These are phyloP conservation scores for Hypoxylon sp. DNA, from an alignment of 2,329 filamentous ascomycete genomes.

Conservation along the genomic window DNA sequence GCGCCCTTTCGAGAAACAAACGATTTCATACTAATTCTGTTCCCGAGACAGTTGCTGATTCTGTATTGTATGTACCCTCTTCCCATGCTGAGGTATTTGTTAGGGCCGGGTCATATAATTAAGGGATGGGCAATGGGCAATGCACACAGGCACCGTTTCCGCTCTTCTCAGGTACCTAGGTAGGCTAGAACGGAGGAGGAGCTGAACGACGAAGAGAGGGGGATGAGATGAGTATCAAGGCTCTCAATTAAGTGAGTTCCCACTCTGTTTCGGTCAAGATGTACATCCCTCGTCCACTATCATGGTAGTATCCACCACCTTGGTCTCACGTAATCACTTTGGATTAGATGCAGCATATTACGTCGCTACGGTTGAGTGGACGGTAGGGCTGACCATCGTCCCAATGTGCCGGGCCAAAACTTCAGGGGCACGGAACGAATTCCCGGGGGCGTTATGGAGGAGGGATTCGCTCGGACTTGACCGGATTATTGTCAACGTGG, in stretches of 20 bases:
- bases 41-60: constrained; percentile 7
- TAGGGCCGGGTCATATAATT: constrained; percentile 33
- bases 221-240: constrained; percentile 3
- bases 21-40: constrained; percentile 7
- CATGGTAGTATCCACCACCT: constrained; percentile 4
- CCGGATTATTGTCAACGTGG: constrained; percentile 9
- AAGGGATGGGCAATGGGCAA: constrained; percentile 13
- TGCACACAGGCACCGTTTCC: background rate
- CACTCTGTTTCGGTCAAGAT: constrained; percentile 25
- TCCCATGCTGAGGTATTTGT: constrained; percentile 1
- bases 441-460: constrained; percentile 1
- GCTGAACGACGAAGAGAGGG: constrained; percentile 15
- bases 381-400: constrained; percentile 31
- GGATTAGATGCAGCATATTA: constrained; percentile 21
- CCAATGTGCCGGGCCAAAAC: constrained; percentile 12
- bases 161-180: too few species aligned
- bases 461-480: constrained; percentile 16
- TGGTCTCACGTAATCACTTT: constrained; percentile 39
- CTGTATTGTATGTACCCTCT: constrained; percentile 4
- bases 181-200: constrained; percentile 5
- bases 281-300: constrained; percentile 8
- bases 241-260: constrained; percentile 10
- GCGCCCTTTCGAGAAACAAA: constrained; percentile 9
- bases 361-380: constrained; percentile 1
- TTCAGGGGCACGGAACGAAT: constrained; percentile 7